phyloP scores from a whole-genome alignment of 257 asterid genomes.

The Fraxinus cuspidata region DNA sequence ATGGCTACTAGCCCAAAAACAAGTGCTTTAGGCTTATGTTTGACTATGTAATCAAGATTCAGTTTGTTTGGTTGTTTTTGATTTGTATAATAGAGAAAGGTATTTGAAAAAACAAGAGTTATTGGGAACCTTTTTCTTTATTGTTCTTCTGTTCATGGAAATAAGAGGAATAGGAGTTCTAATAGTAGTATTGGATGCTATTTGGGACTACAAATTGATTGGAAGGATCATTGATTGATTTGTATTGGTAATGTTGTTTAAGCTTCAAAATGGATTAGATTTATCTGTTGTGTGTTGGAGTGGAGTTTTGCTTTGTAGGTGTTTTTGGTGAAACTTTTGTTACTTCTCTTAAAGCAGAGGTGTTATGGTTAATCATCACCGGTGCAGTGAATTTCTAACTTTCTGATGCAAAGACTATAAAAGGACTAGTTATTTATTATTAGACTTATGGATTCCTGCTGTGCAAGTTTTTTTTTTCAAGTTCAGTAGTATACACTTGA shows the following conservation, averaged over 20 bases:
- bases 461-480: neutral
- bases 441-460: neutral
- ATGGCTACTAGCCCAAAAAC: neutral
- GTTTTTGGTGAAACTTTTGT: neutral
- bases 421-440: neutral
- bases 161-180: neutral
- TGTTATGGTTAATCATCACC: neutral
- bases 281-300: slow-evolving; percentile 8
- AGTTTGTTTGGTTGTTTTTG: slow-evolving; percentile 14
- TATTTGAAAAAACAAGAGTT: slow-evolving; percentile 6
- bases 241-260: slow-evolving; percentile 15
- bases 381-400: slow-evolving; percentile 7
- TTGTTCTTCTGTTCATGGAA: slow-evolving; percentile 3
- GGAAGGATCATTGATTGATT: slow-evolving; percentile 4
- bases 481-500: neutral
- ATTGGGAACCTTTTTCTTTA: slow-evolving; percentile 11
- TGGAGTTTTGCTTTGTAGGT: slow-evolving; percentile 12
- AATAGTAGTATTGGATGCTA: slow-evolving; percentile 19
- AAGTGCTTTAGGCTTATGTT: neutral
- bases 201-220: slow-evolving; percentile 19
- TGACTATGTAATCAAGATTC: no score
- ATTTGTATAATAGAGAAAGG: neutral
- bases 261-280: slow-evolving; percentile 6
- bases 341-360: neutral
- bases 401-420: neutral